Percentiles rank a stretch among this genome's conserved stretches.
These are phyloP conservation scores for Hypoxylon lenormandii DNA, from an alignment of 495 filamentous ascomycete species.

Conservation along the genomic window DNA sequence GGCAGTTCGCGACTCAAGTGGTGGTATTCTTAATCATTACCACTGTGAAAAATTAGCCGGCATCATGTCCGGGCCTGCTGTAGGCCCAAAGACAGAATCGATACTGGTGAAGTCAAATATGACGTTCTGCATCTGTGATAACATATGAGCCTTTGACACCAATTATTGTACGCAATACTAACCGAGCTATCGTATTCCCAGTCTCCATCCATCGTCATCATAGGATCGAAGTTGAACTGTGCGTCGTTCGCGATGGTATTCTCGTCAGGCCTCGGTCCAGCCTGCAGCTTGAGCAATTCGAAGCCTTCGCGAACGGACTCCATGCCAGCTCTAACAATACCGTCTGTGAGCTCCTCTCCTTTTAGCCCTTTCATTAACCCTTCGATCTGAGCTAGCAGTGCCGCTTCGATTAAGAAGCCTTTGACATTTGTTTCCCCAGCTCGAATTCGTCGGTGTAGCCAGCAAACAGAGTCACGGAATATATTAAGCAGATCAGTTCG, in stretches of 20 bases:
- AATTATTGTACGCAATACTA: neutral
- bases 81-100: slow-evolving; percentile 22
- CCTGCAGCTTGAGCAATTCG: slow-evolving; percentile 41
- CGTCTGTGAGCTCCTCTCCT: slow-evolving; percentile 48
- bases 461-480: slow-evolving; percentile 60
- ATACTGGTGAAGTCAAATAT: slow-evolving; percentile 39
- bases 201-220: slow-evolving; percentile 37
- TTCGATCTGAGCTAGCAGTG: slow-evolving; percentile 61
- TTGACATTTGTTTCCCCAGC: slow-evolving; percentile 71
- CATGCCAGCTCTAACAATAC: slow-evolving; percentile 54
- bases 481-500: slow-evolving; percentile 63
- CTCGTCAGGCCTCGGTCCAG: slow-evolving; percentile 4
- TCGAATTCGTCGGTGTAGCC: slow-evolving; percentile 57
- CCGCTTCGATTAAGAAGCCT: slow-evolving; percentile 59
- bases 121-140: slow-evolving; percentile 30
- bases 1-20: neutral
- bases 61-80: slow-evolving; percentile 18
- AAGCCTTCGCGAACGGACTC: slow-evolving; percentile 47
- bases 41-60: slow-evolving; percentile 33
- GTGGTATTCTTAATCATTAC: slow-evolving; percentile 4
- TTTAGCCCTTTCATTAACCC: slow-evolving; percentile 54
- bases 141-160: slow-evolving; percentile 1
- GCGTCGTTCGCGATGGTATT: slow-evolving; percentile 3
- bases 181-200: slow-evolving; percentile 36
- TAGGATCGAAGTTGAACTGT: slow-evolving; percentile 24